These are phyloP conservation scores for Triangularia setosa DNA, from an alignment of 2,329 filamentous ascomycete species.

Conservation along the genomic window DNA sequence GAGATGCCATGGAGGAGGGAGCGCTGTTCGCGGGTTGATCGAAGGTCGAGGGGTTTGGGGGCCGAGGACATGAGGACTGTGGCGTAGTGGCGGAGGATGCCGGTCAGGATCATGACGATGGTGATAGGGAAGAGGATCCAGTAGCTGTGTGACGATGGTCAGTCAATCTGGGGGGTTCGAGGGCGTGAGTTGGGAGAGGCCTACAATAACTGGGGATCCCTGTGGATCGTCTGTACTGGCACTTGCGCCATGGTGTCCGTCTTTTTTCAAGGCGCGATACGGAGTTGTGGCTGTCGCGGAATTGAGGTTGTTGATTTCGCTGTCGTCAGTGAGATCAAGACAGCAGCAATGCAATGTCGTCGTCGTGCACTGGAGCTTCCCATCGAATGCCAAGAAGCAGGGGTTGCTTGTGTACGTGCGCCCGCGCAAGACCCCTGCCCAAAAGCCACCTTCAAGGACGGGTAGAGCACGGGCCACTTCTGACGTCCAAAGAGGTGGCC, in stretches of 20 bases:
- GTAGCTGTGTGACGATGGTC: constrained; percentile 59
- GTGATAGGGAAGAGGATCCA: constrained; percentile 99
- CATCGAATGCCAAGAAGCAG: constrained; percentile 1
- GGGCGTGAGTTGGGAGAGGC: constrained; percentile 34
- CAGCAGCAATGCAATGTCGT: constrained; percentile 5
- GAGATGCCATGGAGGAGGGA: constrained; percentile 79
- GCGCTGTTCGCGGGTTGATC: constrained; percentile 79
- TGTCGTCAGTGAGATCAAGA: neutral
- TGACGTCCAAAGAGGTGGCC: constrained; percentile 21
- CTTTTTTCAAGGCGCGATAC: neutral
- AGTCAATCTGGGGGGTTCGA: neutral
- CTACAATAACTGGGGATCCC: constrained; percentile 97
- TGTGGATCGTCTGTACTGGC: constrained; percentile 88
- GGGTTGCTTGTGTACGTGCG: neutral
- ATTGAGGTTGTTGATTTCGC: constrained; percentile 4
- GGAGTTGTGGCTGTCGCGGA: neutral
- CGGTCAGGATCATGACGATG: constrained; percentile 95
- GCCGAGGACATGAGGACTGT: constrained; percentile 82
- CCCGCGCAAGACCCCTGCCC: constrained; percentile 15
- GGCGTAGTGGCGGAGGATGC: constrained; percentile 92
- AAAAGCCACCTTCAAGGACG: too few relatives aligned
- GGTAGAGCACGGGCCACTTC: constrained; percentile 11
- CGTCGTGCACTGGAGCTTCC: neutral
- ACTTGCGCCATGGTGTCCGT: constrained; percentile 69
- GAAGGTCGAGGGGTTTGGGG: constrained; percentile 76